phyloP scores from a whole-genome alignment of 2,329 filamentous ascomycete genomes.

The Sporothrix protearum region DNA sequence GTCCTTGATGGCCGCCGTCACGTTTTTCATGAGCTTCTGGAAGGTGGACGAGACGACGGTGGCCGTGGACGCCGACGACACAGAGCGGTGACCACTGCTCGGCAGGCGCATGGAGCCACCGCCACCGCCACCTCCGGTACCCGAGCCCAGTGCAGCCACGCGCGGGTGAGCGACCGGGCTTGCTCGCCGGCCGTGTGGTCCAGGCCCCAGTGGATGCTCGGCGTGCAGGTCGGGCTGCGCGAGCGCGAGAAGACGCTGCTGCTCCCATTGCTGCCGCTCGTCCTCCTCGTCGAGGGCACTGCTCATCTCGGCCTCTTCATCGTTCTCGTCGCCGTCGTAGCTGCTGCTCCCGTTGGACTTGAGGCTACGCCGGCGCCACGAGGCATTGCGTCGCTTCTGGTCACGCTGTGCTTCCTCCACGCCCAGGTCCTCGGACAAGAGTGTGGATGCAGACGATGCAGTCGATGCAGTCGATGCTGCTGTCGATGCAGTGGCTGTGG shows the following conservation, averaged over 20 bases:
- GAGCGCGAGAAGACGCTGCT: constrained; percentile 60
- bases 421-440: constrained; percentile 49
- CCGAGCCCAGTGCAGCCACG: constrained; percentile 24
- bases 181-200: constrained; percentile 23
- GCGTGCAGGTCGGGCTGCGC: constrained; percentile 53
- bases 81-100: constrained; percentile 4
- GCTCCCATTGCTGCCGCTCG: constrained; percentile 45
- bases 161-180: constrained; percentile 24
- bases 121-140: no score
- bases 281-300: constrained; percentile 43
- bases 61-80: constrained; percentile 32
- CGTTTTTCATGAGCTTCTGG: constrained; percentile 47
- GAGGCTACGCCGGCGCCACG: constrained; percentile 37
- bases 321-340: constrained; percentile 34
- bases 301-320: constrained; percentile 40
- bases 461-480: no score
- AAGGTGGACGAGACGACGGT: constrained; percentile 37
- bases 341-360: constrained; percentile 46
- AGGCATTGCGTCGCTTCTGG: constrained; percentile 37
- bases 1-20: constrained; percentile 38
- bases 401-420: constrained; percentile 48
- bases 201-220: constrained; percentile 29
- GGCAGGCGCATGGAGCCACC: constrained; percentile 17
- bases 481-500: constrained; percentile 13
- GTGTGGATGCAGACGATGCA: constrained; percentile 27